Evolutionary conservation across 108 stramenopile genomes (phyloP).

Genomic region (Asterionellopsis glacialis): DNA sequence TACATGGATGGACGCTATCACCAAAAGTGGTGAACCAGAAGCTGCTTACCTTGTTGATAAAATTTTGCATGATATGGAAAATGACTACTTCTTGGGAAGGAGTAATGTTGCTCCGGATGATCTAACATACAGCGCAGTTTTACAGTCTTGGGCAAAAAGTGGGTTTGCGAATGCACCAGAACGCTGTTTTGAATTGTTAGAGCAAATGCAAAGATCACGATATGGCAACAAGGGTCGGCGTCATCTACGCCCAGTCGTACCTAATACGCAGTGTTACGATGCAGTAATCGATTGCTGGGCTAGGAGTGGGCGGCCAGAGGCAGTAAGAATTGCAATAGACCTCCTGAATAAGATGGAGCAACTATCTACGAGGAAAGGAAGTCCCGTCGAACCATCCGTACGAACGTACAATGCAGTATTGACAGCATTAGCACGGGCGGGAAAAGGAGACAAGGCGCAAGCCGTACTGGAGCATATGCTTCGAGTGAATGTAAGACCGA

Average conservation of each 20-base stretch:
- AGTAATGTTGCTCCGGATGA: slow-evolving; percentile 42
- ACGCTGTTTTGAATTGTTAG: slow-evolving; percentile 15
- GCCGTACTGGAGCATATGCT: slow-evolving; percentile 9
- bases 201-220: slow-evolving; percentile 7
- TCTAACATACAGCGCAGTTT: slow-evolving; percentile 61
- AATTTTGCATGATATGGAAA: no score
- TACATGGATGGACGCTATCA: not conserved
- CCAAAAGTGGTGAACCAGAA: no score
- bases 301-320: not conserved
- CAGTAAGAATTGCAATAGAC: not conserved
- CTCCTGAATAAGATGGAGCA: slow-evolving; percentile 28
- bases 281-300: slow-evolving; percentile 2
- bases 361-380: slow-evolving; percentile 6
- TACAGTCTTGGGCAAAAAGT: slow-evolving; percentile 30
- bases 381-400: slow-evolving; percentile 16
- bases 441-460: slow-evolving; percentile 12
- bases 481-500: slow-evolving; percentile 9
- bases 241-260: not conserved
- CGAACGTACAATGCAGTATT: slow-evolving; percentile 23
- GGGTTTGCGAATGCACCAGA: slow-evolving; percentile 4
- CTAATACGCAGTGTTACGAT: not conserved
- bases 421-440: slow-evolving; percentile 23
- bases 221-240: not conserved
- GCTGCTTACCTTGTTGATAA: no score
- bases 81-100: no score